Conservation (phyloP, 169 alveolate genomes). For the Plasmodium vivax region DNA sequence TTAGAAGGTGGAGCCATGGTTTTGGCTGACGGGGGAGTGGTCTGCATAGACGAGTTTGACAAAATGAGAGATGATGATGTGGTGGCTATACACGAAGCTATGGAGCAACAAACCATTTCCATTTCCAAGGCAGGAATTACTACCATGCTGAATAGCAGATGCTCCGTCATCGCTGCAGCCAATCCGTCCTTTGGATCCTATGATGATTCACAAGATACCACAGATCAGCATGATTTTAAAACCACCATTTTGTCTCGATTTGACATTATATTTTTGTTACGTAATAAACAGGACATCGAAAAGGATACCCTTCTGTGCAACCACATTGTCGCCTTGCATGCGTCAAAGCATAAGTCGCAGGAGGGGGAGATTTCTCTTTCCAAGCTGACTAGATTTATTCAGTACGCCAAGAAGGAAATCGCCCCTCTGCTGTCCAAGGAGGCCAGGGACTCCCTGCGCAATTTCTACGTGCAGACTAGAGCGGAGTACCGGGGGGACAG, state of each 20-base stretch:
- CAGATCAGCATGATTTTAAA: slow-evolving; percentile 98
- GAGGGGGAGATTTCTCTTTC: slow-evolving; percentile 76
- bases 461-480: slow-evolving; percentile 95
- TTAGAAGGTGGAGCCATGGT: slow-evolving; percentile 99
- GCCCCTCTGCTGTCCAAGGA: slow-evolving; percentile 96
- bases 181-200: slow-evolving; percentile 99
- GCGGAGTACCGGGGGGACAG: slow-evolving; percentile 89
- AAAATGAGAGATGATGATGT: slow-evolving; percentile 99
- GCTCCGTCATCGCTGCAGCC: slow-evolving; percentile 99
- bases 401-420: slow-evolving; percentile 85
- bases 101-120: slow-evolving; percentile 99
- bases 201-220: slow-evolving; percentile 95
- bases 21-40: slow-evolving; percentile 99
- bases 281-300: slow-evolving; percentile 95
- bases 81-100: slow-evolving; percentile 99
- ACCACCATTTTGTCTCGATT: slow-evolving; percentile 97
- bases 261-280: slow-evolving; percentile 97
- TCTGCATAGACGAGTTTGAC: slow-evolving; percentile 99
- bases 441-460: slow-evolving; percentile 94
- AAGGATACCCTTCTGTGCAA: slow-evolving; percentile 90
- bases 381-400: slow-evolving; percentile 81
- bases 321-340: slow-evolving; percentile 83
- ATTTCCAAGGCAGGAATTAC: slow-evolving; percentile 99
- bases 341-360: slow-evolving; percentile 74
- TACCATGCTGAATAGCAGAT: slow-evolving; percentile 95